These are phyloP conservation scores for Bacidia gigantensis DNA, from an alignment of 495 filamentous ascomycete species.

Conservation along the genomic window DNA sequence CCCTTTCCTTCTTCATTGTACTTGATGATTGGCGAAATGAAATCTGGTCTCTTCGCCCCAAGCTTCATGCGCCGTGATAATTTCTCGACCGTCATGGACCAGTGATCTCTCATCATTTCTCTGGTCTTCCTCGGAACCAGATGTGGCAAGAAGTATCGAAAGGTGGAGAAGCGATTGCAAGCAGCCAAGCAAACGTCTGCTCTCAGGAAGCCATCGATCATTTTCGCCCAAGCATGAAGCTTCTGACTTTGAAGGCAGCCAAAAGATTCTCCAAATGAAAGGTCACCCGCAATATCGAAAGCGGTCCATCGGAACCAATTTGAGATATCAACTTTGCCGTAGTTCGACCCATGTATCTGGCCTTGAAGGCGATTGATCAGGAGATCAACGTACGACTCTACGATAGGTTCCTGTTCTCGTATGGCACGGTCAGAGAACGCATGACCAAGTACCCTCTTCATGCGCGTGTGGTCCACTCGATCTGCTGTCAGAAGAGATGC, in stretches of 20 bases:
- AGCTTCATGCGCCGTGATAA: slow-evolving; percentile 22
- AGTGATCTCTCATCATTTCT: slow-evolving; percentile 24
- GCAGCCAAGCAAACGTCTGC: slow-evolving; percentile 14
- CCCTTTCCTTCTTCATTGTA: slow-evolving; percentile 9
- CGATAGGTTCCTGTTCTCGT: slow-evolving; percentile 24
- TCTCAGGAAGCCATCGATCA: slow-evolving; percentile 27
- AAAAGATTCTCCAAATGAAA: slow-evolving; percentile 40
- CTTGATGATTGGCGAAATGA: slow-evolving; percentile 11
- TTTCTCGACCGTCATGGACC: slow-evolving; percentile 28
- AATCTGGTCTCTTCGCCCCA: slow-evolving; percentile 11
- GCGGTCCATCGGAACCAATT: slow-evolving; percentile 27
- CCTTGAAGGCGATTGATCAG: slow-evolving; percentile 20
- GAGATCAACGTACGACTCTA: slow-evolving; percentile 28
- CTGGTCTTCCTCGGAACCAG: slow-evolving; percentile 13
- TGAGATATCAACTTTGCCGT: slow-evolving; percentile 10
- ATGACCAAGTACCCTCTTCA: slow-evolving; percentile 28
- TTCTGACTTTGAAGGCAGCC: slow-evolving; percentile 29
- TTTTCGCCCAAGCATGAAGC: slow-evolving; percentile 34
- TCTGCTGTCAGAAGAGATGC: slow-evolving; percentile 17
- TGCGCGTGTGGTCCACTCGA: slow-evolving; percentile 23
- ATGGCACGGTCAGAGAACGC: slow-evolving; percentile 37
- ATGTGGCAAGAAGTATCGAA: not conserved
- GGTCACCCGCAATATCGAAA: slow-evolving; percentile 37
- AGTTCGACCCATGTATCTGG: not conserved
- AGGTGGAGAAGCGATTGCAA: not conserved